phyloP scores from a whole-genome alignment of 768 basidiomycete genomes.

The Exidia glandulosa region DNA sequence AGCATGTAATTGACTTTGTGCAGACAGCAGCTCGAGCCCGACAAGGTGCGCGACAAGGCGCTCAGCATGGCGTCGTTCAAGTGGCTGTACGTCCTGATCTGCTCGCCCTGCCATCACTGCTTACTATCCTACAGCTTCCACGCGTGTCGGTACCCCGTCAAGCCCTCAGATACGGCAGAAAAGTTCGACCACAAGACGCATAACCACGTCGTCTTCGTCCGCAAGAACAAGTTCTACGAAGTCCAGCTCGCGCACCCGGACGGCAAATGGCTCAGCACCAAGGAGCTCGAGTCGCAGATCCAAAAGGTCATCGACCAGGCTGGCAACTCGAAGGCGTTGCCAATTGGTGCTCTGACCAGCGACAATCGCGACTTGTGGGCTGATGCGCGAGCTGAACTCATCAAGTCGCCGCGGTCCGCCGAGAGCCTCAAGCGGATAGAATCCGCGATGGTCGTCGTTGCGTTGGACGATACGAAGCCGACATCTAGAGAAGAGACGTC shows the following conservation, averaged over 20 bases:
- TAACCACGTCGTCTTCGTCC: constrained; percentile 83
- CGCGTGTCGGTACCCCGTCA: constrained; percentile 74
- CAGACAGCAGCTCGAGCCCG: constrained; percentile 75
- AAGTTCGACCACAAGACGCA: constrained; percentile 67
- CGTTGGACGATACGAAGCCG: constrained; percentile 74
- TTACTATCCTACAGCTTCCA: constrained; percentile 55
- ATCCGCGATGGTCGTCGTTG: constrained; percentile 78
- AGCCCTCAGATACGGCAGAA: constrained; percentile 69
- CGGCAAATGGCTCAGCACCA: constrained; percentile 62
- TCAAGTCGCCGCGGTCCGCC: constrained; percentile 14
- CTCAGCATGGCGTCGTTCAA: constrained; percentile 92
- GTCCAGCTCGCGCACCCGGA: constrained; percentile 56
- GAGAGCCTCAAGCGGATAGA: constrained; percentile 69
- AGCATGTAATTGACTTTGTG: neutral
- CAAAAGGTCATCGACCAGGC: constrained; percentile 55
- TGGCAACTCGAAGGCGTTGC: constrained; percentile 30
- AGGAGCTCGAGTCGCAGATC: constrained; percentile 77
- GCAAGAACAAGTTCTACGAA: constrained; percentile 86
- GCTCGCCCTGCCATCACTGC: neutral
- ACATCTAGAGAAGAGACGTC: constrained; percentile 72
- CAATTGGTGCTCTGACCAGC: constrained; percentile 73
- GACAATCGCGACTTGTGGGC: constrained; percentile 90
- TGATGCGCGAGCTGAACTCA: constrained; percentile 30
- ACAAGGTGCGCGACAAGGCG: constrained; percentile 66
- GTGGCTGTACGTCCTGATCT: constrained; percentile 63